Evolutionary conservation across 805 yeast genomes (phyloP).

Genomic region (Saitoella complicata): DNA sequence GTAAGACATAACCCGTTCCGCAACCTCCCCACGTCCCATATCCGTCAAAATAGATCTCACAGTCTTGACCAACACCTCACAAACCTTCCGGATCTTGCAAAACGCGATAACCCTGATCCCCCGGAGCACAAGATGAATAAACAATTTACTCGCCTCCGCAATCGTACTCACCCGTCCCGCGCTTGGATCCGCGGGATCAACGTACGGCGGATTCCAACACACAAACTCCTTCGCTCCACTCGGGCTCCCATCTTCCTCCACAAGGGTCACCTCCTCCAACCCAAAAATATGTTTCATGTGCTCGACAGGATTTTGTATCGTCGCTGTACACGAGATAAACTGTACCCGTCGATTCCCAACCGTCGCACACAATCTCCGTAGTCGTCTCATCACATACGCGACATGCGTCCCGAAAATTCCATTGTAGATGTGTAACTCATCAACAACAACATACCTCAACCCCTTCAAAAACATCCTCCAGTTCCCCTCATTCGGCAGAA

Average conservation of each 20-base stretch:
- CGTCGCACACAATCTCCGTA: constrained; percentile 45
- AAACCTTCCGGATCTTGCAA: constrained; percentile 69
- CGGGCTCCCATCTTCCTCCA: constrained; percentile 78
- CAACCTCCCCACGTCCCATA: constrained; percentile 26
- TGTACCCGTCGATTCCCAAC: constrained; percentile 38
- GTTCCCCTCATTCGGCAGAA: constrained; percentile 56
- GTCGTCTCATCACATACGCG: constrained; percentile 63
- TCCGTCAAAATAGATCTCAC: constrained; percentile 40
- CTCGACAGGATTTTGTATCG: constrained; percentile 53
- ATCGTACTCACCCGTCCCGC: constrained; percentile 56
- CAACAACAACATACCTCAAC: constrained; percentile 60
- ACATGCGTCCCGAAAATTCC: constrained; percentile 93
- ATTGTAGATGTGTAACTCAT: constrained; percentile 66
- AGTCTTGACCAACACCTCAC: constrained; percentile 78
- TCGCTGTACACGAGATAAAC: constrained; percentile 88
- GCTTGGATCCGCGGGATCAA: constrained; percentile 40
- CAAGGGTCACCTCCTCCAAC: constrained; percentile 37
- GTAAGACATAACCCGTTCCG: constrained; percentile 68
- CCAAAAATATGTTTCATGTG: constrained; percentile 71
- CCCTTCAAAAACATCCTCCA: constrained; percentile 59
- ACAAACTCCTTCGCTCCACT: constrained; percentile 58
- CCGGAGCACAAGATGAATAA: constrained; percentile 46
- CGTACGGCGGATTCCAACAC: constrained; percentile 71
- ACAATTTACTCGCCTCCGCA: constrained; percentile 55
- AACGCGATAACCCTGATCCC: constrained; percentile 75